phyloP scores from a whole-genome alignment of 1,139 yeast genomes.

The Pichia sp. region DNA sequence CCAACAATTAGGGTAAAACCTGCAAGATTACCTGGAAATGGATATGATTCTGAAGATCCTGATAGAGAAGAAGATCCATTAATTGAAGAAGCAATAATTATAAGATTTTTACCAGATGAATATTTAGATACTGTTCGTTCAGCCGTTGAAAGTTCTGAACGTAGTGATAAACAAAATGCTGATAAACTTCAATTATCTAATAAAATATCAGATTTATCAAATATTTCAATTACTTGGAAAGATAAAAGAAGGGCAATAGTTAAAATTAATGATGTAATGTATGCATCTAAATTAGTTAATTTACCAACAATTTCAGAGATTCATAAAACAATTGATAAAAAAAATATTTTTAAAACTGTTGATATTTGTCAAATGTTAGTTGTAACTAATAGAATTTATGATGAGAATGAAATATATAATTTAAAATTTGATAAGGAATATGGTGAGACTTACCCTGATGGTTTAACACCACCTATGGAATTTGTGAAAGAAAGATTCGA shows the following conservation, averaged over 20 bases:
- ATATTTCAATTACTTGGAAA: constrained; percentile 72
- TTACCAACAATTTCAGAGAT: constrained; percentile 86
- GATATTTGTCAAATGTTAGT: constrained; percentile 84
- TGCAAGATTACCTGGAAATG: constrained; percentile 84
- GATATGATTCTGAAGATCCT: constrained; percentile 96
- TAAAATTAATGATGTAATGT: constrained; percentile 48
- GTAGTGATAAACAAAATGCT: constrained; percentile 8
- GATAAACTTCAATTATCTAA: not conserved
- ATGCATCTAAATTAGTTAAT: constrained; percentile 83
- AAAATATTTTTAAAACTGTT: constrained; percentile 79
- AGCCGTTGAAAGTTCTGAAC: constrained; percentile 65
- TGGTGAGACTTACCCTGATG: constrained; percentile 59
- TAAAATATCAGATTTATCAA: constrained; percentile 46
- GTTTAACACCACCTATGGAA: constrained; percentile 72
- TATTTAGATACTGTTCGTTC: constrained; percentile 64
- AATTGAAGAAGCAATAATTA: constrained; percentile 76
- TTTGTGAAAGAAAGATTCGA: constrained; percentile 52
- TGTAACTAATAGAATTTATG: constrained; percentile 58
- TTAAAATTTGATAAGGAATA: constrained; percentile 34
- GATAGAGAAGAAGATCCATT: constrained; percentile 94
- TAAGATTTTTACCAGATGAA: constrained; percentile 78
- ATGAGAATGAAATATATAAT: constrained; percentile 45
- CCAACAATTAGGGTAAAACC: constrained; percentile 78
- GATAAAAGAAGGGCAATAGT: constrained; percentile 73
- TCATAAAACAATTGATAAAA: constrained; percentile 83